Evolutionary conservation across 208 protist species (phyloP).

Genomic region (Wallacemonas sp.): DNA sequence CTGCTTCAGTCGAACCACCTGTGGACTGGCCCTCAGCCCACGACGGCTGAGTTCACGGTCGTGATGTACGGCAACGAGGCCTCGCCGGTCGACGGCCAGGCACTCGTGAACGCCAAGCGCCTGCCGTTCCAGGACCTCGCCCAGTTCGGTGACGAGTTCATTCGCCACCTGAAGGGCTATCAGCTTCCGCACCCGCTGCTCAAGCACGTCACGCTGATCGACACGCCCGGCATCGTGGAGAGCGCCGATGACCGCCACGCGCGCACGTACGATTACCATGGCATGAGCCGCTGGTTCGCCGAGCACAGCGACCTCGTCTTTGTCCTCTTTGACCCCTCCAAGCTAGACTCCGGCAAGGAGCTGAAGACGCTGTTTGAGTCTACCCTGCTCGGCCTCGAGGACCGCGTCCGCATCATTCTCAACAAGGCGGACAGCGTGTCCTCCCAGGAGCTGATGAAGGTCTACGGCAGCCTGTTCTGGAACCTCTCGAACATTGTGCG

Average conservation of each 20-base stretch:
- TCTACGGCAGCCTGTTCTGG: conserved; percentile 97
- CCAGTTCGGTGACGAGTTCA: conserved; percentile 87
- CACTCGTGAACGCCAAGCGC: conserved; percentile 75
- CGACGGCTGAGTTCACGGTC: conserved; percentile 79
- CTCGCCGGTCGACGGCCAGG: conserved; percentile 79
- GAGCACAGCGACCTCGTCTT: conserved; percentile 81
- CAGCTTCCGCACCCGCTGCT: conserved; percentile 84
- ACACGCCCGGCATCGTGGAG: conserved; percentile 81
- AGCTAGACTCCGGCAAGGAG: conserved; percentile 72
- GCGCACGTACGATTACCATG: conserved; percentile 72
- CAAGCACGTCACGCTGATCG: conserved; percentile 73
- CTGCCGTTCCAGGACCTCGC: conserved; percentile 89
- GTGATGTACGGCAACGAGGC: conserved; percentile 68
- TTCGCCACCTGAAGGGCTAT: conserved; percentile 84
- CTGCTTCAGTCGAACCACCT: conserved; percentile 73
- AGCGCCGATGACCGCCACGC: conserved; percentile 54
- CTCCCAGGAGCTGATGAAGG: conserved; percentile 94
- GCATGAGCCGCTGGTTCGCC: conserved; percentile 75
- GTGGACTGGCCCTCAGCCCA: conserved; percentile 78
- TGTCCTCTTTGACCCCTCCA: conserved; percentile 81
- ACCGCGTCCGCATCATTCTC: conserved; percentile 94
- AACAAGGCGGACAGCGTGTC: conserved; percentile 96
- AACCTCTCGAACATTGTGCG: conserved; percentile 93
- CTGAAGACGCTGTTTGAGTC: conserved; percentile 62
- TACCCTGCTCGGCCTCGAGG: conserved; percentile 82